phyloP scores from a whole-genome alignment of 2,329 filamentous ascomycete genomes.

The Aureobasidium pullulans region DNA sequence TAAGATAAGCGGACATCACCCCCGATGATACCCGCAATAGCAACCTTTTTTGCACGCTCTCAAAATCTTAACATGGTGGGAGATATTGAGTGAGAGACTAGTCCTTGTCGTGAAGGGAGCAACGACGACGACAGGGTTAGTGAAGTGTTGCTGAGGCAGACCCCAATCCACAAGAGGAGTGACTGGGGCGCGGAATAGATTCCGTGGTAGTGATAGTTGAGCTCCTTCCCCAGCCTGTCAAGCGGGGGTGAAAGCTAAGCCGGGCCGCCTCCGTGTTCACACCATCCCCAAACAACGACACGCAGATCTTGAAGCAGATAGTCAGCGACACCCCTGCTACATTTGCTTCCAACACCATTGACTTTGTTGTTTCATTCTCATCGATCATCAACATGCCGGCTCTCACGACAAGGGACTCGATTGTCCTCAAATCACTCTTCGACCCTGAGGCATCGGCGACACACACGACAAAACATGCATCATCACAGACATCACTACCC shows the following conservation, averaged over 20 bases:
- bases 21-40: conserved; percentile 18
- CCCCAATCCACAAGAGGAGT: too few species aligned
- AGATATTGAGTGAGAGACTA: too few species aligned
- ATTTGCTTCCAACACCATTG: neutral
- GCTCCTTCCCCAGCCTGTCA: neutral
- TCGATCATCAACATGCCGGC: conserved; percentile 13
- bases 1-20: neutral
- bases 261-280: conserved; percentile 4
- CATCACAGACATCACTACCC: conserved; percentile 1
- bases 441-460: conserved; percentile 34
- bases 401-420: conserved; percentile 30
- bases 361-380: neutral
- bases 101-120: too few species aligned
- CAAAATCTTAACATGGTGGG: too few species aligned
- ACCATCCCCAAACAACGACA: neutral
- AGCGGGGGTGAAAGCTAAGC: neutral
- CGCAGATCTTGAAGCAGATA: neutral
- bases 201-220: neutral
- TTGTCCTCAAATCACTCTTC: conserved; percentile 33
- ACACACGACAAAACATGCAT: neutral
- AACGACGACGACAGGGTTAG: too few species aligned
- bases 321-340: neutral
- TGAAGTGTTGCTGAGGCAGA: neutral
- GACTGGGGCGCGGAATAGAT: neutral
- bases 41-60: too few species aligned